A percentile compares a stretch with the other conserved stretches of the same genome.
Evolutionary conservation across 805 yeast species (phyloP).

Genomic region (Lipomyces yamanashiensis): DNA sequence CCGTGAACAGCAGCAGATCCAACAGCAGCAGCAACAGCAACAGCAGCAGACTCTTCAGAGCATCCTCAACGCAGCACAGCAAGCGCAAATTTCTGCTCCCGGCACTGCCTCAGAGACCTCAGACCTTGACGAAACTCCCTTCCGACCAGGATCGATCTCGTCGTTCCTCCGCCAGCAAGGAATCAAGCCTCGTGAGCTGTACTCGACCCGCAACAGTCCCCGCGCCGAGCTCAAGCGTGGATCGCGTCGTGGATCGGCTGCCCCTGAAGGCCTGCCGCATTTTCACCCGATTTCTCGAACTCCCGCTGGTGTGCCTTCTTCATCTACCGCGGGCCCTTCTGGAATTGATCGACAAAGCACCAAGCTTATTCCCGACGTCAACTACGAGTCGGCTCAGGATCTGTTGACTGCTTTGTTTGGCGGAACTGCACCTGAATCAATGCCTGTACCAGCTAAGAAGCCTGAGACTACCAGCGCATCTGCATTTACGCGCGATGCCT

Average conservation of each 20-base stretch:
- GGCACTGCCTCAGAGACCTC: conserved; percentile 13
- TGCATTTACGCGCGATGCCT: not conserved
- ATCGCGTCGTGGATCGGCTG: conserved; percentile 23
- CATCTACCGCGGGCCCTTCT: not conserved
- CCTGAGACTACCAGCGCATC: not conserved
- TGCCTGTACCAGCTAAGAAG: not conserved
- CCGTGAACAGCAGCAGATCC: conserved; percentile 2
- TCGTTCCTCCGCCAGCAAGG: conserved; percentile 30
- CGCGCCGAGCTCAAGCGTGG: conserved; percentile 26
- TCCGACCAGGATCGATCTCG: conserved; percentile 31
- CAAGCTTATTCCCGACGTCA: conserved; percentile 31
- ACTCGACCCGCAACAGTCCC: conserved; percentile 1
- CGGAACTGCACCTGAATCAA: conserved; percentile 13
- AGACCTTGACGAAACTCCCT: conserved; percentile 26
- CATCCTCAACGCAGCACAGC: conserved; percentile 1
- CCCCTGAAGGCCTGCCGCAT: not conserved
- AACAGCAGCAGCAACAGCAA: not conserved
- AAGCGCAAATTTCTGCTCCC: conserved; percentile 1
- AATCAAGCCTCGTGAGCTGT: conserved; percentile 22
- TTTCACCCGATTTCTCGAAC: not conserved
- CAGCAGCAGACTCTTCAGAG: not conserved
- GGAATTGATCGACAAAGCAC: conserved; percentile 12
- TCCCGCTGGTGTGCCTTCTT: not conserved
- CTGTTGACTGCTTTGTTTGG: conserved; percentile 28
- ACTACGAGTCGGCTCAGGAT: conserved; percentile 32